Conservation (phyloP, 768 basidiomycete species). For the Phylloporus sp. region DNA sequence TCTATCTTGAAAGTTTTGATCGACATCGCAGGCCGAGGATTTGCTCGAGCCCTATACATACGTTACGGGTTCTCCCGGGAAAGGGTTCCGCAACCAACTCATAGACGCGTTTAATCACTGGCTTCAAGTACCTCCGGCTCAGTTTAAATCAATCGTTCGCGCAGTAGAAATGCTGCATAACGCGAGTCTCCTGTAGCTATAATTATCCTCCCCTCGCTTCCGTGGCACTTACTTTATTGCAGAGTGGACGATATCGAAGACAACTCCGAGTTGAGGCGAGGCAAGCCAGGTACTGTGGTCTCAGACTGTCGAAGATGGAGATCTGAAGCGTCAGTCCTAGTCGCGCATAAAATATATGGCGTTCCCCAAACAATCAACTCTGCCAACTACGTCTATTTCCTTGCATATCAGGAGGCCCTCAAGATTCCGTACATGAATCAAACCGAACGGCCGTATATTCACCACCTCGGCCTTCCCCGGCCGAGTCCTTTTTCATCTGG, state of each 20-base stretch:
- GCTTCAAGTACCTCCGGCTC: constrained; percentile 76
- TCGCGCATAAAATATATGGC: constrained; percentile 96
- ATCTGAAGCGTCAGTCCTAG: constrained; percentile 32
- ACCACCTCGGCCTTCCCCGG: constrained; percentile 34
- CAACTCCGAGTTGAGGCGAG: constrained; percentile 78
- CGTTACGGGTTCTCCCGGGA: constrained; percentile 78
- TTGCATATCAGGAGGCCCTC: constrained; percentile 82
- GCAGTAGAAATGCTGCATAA: constrained; percentile 91
- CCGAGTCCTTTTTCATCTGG: constrained; percentile 17
- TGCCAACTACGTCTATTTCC: constrained; percentile 96
- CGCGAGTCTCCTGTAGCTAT: constrained; percentile 80
- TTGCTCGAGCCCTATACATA: constrained; percentile 88
- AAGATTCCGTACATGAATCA: constrained; percentile 16
- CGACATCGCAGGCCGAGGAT: constrained; percentile 25
- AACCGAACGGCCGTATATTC: constrained; percentile 17
- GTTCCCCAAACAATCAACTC: constrained; percentile 95
- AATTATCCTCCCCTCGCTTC: background rate
- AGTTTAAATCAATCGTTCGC: constrained; percentile 65
- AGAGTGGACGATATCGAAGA: constrained; percentile 98
- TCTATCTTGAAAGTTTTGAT: background rate
- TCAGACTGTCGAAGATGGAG: background rate
- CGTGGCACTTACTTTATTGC: constrained; percentile 1
- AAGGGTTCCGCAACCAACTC: constrained; percentile 83
- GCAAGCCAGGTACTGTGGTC: constrained; percentile 63
- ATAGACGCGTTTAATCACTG: constrained; percentile 90